These are phyloP conservation scores for Cercospora berteroae DNA, from an alignment of 2,329 filamentous ascomycete species.

Conservation along the genomic window DNA sequence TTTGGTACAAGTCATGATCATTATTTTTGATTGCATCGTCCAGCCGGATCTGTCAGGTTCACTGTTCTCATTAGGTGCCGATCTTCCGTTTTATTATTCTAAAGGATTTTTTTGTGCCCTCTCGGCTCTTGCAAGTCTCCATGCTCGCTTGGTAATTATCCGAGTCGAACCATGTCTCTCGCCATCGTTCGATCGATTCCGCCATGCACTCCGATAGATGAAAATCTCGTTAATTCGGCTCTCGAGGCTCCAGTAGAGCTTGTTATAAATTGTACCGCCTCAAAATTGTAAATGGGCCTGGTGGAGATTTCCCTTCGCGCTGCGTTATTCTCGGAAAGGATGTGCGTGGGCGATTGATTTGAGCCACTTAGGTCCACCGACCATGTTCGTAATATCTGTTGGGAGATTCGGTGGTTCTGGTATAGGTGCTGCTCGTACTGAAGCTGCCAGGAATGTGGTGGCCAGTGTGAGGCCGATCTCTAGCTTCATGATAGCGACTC, in stretches of 20 bases:
- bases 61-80: background rate
- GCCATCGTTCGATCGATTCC: background rate
- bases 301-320: background rate
- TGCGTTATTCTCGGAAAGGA: background rate
- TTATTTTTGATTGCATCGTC: background rate
- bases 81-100: background rate
- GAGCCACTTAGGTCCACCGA: conserved; percentile 2
- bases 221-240: background rate
- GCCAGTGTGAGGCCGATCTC: background rate
- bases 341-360: background rate
- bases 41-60: background rate
- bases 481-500: background rate
- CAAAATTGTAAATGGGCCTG: background rate
- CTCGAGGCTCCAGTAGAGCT: background rate
- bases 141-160: background rate
- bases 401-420: conserved; percentile 3
- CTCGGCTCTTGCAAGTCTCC: background rate
- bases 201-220: background rate
- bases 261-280: background rate
- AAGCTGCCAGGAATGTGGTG: background rate
- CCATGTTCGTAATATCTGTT: conserved; percentile 4
- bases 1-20: background rate
- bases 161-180: background rate
- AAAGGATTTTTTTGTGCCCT: background rate
- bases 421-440: background rate